phyloP scores from a whole-genome alignment of 169 alveolate genomes.

The Plasmodium cynomolgi region DNA sequence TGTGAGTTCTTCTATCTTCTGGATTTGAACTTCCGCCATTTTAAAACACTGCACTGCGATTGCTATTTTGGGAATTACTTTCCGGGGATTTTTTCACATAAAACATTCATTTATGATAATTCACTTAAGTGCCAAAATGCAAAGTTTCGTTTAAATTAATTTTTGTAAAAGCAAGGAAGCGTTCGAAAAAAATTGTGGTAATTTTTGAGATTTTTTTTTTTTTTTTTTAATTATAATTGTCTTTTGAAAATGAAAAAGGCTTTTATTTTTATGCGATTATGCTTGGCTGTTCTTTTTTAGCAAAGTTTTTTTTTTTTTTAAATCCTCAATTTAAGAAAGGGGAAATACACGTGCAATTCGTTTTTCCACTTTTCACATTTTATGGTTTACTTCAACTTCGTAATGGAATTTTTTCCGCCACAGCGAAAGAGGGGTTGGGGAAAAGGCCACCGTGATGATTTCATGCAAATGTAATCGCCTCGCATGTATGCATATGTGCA shows the following conservation, averaged over 20 bases:
- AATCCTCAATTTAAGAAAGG: not conserved
- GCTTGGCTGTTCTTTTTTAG: not conserved
- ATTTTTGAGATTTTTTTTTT: not conserved
- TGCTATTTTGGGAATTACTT: not conserved
- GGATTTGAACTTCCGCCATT: conserved; percentile 46
- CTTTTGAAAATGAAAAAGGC: not conserved
- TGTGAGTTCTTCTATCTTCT: conserved; percentile 37
- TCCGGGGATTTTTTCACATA: not conserved
- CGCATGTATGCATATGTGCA: not conserved
- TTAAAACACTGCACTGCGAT: not conserved
- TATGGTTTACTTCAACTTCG: not conserved
- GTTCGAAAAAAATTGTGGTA: not conserved
- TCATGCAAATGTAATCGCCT: not conserved
- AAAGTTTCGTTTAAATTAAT: not conserved
- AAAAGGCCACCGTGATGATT: not conserved
- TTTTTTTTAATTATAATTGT: not conserved
- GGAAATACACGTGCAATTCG: not conserved
- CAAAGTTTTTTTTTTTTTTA: not conserved
- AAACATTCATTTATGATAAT: not conserved
- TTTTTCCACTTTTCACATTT: not conserved
- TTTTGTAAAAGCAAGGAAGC: not conserved
- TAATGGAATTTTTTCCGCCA: not conserved
- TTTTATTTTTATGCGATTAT: not conserved
- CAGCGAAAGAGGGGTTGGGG: not conserved
- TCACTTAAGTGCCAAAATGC: not conserved